Base-by-base conservation (phyloP, 371 early-diverging fungal species). In the Mucor lusitanicus region DNA sequence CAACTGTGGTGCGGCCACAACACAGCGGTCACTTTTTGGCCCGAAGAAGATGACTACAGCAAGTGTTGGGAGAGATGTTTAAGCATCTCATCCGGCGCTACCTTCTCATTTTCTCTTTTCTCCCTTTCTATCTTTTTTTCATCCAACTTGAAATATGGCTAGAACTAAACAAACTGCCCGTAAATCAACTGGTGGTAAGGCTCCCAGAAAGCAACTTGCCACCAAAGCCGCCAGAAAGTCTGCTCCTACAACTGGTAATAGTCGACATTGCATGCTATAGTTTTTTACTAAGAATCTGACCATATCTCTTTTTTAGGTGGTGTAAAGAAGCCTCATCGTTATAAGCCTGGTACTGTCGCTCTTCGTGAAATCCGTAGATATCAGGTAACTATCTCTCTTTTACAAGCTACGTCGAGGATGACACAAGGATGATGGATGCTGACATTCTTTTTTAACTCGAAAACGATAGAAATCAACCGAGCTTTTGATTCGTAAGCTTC, bases 131-230 rank as follows among this genome's bases (percentile, higher is more conserved):
- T 37, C 25, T 37, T 53, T 37, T 23, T 25, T 37, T 23, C 17
- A 53, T 33, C 1, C 7, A 37, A 25, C n/a, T 27, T 54, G 28
- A 50, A 63, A 40, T 59, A 96, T 97, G 97, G 97, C 97, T 68
- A 86, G 97, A 79, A 96, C 97, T 70, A 96, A 97, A 88, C 97
- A 97, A 83, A 97, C 98, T 72, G 98, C 98, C 70, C 94, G 97
- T 84, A 99, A 99, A 87, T 95, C 97, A 59, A 96, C 97, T 73
- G 98, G 98, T 76, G 97, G 99, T 76, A 99, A 99, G 80, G 94
- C 95, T 21, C 98, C 99, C 60, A 86, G 95, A 77, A 97, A 97
- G 85, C 96, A 97, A 82, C 87, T 98, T 62, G 96, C 96, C 69
- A 95, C 97, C 75, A 97, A 98, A 85, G 95, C 97, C 32, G 79